Percentiles rank a stretch among this genome's conserved stretches.
Evolutionary conservation across 306 rosid species (phyloP).

Genomic region (Rosa lucieae): DNA sequence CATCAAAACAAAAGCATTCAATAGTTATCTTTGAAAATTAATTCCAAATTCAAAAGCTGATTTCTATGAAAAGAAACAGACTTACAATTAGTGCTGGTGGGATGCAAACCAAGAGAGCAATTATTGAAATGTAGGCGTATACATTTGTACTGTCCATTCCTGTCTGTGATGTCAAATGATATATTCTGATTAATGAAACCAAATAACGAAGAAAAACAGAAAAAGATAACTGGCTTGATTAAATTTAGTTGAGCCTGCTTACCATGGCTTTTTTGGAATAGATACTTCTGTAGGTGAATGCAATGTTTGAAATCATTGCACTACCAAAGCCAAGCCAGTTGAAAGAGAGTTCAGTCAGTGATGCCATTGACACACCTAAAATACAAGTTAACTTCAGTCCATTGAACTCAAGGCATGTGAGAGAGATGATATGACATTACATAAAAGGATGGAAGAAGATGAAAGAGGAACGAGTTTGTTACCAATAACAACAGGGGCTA

Average conservation of each 20-base stretch:
- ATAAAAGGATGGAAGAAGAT: neutral
- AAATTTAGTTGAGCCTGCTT: constrained; percentile 8
- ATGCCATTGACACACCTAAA: constrained; percentile 94
- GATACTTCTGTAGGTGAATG: constrained; percentile 90
- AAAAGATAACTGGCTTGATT: neutral
- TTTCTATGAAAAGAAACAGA: constrained; percentile 10
- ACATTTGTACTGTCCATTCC: constrained; percentile 80
- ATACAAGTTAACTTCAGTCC: constrained; percentile 18
- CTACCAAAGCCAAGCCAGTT: constrained; percentile 89
- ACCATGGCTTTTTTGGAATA: constrained; percentile 86
- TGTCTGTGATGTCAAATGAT: constrained; percentile 38
- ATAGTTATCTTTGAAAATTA: neutral
- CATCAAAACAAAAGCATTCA: constrained; percentile 24
- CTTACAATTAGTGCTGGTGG: constrained; percentile 73
- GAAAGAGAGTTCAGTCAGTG: constrained; percentile 93
- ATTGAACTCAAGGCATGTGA: neutral
- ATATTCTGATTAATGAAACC: too few relatives aligned
- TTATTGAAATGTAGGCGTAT: constrained; percentile 72
- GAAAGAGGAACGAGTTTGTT: constrained; percentile 29
- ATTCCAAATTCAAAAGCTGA: neutral
- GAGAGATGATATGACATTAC: neutral
- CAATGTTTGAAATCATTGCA: constrained; percentile 93
- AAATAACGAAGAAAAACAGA: neutral
- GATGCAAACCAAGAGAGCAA: constrained; percentile 66
- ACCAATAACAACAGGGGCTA: constrained; percentile 96